Conservation (phyloP, 805 yeast species). For the Schizosaccharomyces japonicus region DNA sequence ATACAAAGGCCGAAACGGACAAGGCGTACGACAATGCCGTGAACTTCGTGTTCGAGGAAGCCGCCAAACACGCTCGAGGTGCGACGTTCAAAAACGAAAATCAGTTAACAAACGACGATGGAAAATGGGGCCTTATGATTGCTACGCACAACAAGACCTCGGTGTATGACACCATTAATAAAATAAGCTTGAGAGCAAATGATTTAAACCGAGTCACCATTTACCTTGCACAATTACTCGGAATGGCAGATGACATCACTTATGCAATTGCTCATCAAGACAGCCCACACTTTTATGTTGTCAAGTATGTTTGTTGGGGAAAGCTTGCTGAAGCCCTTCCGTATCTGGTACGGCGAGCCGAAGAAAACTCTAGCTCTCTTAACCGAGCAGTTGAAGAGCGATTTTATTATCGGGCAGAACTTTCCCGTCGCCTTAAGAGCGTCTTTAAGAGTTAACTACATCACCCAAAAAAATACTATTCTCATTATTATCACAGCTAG, state of each 20-base stretch:
- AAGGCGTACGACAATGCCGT: neutral
- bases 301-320: constrained; percentile 1
- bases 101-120: neutral
- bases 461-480: too few species aligned
- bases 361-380: neutral
- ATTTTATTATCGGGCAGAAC: neutral
- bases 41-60: neutral
- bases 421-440: neutral
- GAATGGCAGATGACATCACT: constrained; percentile 4
- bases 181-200: neutral
- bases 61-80: neutral
- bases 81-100: too few species aligned
- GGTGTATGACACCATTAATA: neutral
- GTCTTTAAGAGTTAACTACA: too few species aligned
- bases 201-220: neutral
- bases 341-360: constrained; percentile 4
- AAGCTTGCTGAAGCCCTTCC: neutral
- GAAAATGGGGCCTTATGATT: neutral
- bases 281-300: neutral
- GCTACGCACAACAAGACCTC: constrained; percentile 4
- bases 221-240: constrained; percentile 1
- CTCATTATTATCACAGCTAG: too few species aligned
- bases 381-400: neutral
- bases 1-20: constrained; percentile 1
- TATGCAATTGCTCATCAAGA: neutral